These are phyloP conservation scores for Angomonas deanei DNA, from an alignment of 208 protist species.

Conservation along the genomic window DNA sequence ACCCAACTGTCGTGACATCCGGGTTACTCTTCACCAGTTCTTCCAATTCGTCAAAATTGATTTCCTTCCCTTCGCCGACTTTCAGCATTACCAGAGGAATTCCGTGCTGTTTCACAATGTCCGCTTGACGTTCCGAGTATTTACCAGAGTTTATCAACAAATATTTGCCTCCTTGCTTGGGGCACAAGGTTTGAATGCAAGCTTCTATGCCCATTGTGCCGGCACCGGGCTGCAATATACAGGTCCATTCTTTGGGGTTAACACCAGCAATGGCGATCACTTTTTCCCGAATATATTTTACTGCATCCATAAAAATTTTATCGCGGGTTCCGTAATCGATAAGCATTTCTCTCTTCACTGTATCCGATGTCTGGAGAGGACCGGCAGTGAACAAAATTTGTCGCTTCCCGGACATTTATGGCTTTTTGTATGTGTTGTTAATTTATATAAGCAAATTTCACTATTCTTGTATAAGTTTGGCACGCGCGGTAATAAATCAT, in stretches of 20 bases:
- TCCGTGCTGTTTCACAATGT: slow-evolving; percentile 55
- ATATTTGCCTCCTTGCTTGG: slow-evolving; percentile 46
- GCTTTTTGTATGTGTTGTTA: no score
- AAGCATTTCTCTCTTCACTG: slow-evolving; percentile 75
- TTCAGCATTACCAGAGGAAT: slow-evolving; percentile 42
- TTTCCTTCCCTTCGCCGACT: slow-evolving; percentile 55
- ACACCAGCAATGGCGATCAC: slow-evolving; percentile 46
- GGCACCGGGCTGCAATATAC: slow-evolving; percentile 73
- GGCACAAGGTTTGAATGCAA: slow-evolving; percentile 65
- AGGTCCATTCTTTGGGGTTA: slow-evolving; percentile 43
- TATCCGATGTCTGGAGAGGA: slow-evolving; percentile 67
- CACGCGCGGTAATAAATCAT: no score
- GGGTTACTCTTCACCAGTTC: slow-evolving; percentile 35
- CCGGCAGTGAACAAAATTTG: slow-evolving; percentile 85
- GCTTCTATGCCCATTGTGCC: slow-evolving; percentile 84
- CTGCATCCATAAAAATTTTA: slow-evolving; percentile 60
- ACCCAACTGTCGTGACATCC: slow-evolving; percentile 66
- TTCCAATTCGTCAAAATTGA: slow-evolving; percentile 41
- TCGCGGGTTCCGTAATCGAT: slow-evolving; percentile 82
- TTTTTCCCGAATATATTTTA: slow-evolving; percentile 55
- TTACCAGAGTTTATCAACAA: slow-evolving; percentile 79
- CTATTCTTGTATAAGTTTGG: no score
- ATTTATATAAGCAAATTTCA: no score
- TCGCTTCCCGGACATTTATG: slow-evolving; percentile 10
- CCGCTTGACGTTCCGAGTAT: slow-evolving; percentile 77